A percentile compares a stretch with the other conserved stretches of the same genome.
phyloP scores from a whole-genome alignment of 1,284 basidiomycete species.

The Anthracocystis walkeri region DNA sequence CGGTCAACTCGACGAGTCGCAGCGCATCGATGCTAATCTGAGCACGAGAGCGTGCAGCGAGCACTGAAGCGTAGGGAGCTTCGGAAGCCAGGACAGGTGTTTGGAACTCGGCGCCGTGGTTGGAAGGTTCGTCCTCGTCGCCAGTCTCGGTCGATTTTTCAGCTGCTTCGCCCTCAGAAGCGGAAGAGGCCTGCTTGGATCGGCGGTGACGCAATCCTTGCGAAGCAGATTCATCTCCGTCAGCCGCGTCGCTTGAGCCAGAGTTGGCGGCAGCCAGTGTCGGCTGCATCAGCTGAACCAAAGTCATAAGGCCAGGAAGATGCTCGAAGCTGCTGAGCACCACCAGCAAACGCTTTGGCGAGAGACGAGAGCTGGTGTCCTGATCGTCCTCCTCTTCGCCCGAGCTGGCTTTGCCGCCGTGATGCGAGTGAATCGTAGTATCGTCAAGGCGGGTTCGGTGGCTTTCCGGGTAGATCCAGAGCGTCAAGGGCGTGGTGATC shows the following conservation, averaged over 20 bases:
- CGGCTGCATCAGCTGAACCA: constrained; percentile 72
- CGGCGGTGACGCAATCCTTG: constrained; percentile 33
- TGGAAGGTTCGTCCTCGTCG: constrained; percentile 33
- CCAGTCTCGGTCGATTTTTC: constrained; percentile 29
- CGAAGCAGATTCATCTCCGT: constrained; percentile 1
- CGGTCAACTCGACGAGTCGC: constrained; percentile 77
- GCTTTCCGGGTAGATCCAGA: constrained; percentile 78
- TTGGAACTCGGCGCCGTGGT: constrained; percentile 37
- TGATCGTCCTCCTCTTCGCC: constrained; percentile 40
- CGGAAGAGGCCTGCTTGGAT: constrained; percentile 22
- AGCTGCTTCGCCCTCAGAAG: constrained; percentile 25
- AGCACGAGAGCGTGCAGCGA: constrained; percentile 28
- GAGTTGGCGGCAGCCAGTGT: constrained; percentile 41
- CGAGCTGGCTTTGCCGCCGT: constrained; percentile 21
- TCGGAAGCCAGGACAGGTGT: constrained; percentile 46
- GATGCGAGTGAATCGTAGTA: constrained; percentile 32
- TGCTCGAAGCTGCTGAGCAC: constrained; percentile 93
- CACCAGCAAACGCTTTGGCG: constrained; percentile 76
- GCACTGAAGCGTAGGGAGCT: constrained; percentile 32
- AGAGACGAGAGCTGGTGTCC: constrained; percentile 27
- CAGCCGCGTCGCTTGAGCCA: not conserved
- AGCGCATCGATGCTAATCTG: constrained; percentile 59
- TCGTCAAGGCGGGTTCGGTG: constrained; percentile 47
- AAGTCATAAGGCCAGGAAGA: constrained; percentile 75
- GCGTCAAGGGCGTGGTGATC: constrained; percentile 87